Evolutionary conservation across 768 basidiomycete species (phyloP).

Genomic region (Leccinum disarticulatum): DNA sequence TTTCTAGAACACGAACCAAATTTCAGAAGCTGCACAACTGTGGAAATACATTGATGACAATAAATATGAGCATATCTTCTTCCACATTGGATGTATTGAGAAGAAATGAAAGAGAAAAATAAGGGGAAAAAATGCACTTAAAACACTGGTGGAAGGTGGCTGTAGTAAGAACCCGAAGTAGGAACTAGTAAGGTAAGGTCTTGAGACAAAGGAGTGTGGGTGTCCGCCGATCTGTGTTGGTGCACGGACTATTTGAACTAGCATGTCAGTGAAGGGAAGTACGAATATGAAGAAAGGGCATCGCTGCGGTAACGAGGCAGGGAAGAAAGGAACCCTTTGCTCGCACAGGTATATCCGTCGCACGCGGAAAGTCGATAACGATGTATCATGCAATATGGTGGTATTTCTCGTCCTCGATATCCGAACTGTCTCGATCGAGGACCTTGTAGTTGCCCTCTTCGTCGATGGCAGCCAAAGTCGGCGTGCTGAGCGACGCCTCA

Average conservation of each 20-base stretch:
- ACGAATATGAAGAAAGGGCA: not conserved
- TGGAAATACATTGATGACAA: not conserved
- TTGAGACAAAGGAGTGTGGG: not conserved
- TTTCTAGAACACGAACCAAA: not conserved
- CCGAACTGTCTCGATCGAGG: constrained; percentile 19
- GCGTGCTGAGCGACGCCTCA: constrained; percentile 15
- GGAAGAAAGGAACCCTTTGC: not conserved
- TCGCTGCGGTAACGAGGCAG: not conserved
- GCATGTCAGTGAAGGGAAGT: constrained; percentile 10
- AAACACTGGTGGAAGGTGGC: not conserved
- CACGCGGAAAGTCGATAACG: not conserved
- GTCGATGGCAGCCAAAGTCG: constrained; percentile 10
- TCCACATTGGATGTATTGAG: not conserved
- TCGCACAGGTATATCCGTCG: constrained; percentile 12
- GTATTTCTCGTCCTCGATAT: constrained; percentile 21
- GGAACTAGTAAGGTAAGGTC: not conserved
- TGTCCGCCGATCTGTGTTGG: not conserved
- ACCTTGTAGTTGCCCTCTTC: constrained; percentile 11
- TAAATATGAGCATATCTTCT: not conserved
- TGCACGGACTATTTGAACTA: constrained; percentile 1
- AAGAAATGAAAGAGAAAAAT: not conserved
- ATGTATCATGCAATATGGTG: constrained; percentile 9
- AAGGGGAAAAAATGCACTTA: not conserved
- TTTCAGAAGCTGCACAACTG: not conserved
- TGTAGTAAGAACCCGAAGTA: not conserved